Conservation (phyloP, 1,139 yeast species). For the Waltiozyma sp. region DNA sequence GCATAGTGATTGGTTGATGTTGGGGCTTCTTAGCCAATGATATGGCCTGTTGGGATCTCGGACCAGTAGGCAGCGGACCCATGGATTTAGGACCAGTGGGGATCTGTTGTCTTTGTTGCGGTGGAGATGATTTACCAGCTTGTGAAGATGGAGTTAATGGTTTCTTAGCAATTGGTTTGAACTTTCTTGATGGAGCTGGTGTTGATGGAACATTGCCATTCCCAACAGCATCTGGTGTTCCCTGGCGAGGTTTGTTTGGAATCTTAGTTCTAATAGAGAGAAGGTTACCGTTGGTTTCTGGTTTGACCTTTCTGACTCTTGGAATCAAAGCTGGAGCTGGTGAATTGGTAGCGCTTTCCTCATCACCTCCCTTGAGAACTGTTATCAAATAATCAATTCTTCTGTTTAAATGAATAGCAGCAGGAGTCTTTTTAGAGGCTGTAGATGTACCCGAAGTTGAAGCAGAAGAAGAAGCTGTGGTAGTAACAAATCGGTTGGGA, state of each 20-base stretch:
- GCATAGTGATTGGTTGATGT: background rate
- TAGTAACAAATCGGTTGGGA: too few relatives aligned
- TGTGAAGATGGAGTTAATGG: background rate
- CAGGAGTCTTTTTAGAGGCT: constrained; percentile 61
- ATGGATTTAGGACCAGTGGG: background rate
- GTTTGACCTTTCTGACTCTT: constrained; percentile 14
- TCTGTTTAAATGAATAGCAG: constrained; percentile 88
- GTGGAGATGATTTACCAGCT: background rate
- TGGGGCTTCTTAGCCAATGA: background rate
- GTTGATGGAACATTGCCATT: constrained; percentile 2
- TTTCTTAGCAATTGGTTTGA: constrained; percentile 1
- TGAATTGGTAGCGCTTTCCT: constrained; percentile 18
- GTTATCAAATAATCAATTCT: constrained; percentile 79
- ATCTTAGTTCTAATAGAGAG: constrained; percentile 2
- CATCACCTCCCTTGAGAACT: constrained; percentile 49
- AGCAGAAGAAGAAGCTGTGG: too few relatives aligned
- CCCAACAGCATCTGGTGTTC: background rate
- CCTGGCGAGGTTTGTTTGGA: constrained; percentile 1
- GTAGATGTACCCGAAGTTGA: background rate
- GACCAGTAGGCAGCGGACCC: background rate
- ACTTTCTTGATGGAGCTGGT: constrained; percentile 1
- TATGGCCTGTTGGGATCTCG: constrained; percentile 2
- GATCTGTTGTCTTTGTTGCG: background rate
- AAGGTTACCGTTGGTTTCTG: constrained; percentile 7
- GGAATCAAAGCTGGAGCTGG: constrained; percentile 17